Evolutionary conservation across 495 filamentous ascomycete species (phyloP).

Genomic region (Talaromyces nanjingensis): DNA sequence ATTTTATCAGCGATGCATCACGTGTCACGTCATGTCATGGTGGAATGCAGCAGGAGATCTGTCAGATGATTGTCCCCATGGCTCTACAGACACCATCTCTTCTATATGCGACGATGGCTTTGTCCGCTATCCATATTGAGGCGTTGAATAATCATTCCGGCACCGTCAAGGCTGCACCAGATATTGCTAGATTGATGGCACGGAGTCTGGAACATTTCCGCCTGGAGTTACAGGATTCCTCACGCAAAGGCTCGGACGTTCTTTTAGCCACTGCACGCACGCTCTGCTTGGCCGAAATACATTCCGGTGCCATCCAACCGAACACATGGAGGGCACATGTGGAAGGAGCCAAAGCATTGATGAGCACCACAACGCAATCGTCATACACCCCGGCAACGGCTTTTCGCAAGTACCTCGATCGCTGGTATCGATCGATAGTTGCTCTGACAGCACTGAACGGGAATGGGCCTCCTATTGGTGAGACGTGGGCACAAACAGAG

Average conservation of each 20-base stretch:
- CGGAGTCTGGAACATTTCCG: conserved; percentile 40
- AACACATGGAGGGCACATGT: conserved; percentile 43
- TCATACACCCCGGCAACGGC: conserved; percentile 18
- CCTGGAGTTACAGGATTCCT: conserved; percentile 33
- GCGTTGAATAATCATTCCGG: conserved; percentile 37
- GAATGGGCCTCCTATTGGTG: conserved; percentile 38
- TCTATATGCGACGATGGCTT: conserved; percentile 38
- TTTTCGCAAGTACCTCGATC: conserved; percentile 37
- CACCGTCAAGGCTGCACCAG: conserved; percentile 35
- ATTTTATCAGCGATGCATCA: conserved; percentile 41
- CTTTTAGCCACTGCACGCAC: conserved; percentile 41
- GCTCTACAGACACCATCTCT: conserved; percentile 39
- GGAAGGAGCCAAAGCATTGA: conserved; percentile 36
- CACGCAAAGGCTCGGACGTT: conserved; percentile 30
- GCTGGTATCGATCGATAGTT: conserved; percentile 42
- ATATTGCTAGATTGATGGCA: conserved; percentile 39
- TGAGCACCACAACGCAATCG: conserved; percentile 20
- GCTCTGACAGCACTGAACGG: conserved; percentile 39
- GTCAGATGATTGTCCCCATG: conserved; percentile 41
- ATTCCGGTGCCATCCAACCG: conserved; percentile 39
- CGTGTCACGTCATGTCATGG: conserved; percentile 39
- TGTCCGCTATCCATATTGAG: conserved; percentile 42
- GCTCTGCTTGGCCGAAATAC: conserved; percentile 41
- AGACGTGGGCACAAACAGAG: conserved; percentile 9
- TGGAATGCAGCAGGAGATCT: conserved; percentile 41